phyloP scores from a whole-genome alignment of 169 alveolate genomes.

The Cryptosporidium andersoni region DNA sequence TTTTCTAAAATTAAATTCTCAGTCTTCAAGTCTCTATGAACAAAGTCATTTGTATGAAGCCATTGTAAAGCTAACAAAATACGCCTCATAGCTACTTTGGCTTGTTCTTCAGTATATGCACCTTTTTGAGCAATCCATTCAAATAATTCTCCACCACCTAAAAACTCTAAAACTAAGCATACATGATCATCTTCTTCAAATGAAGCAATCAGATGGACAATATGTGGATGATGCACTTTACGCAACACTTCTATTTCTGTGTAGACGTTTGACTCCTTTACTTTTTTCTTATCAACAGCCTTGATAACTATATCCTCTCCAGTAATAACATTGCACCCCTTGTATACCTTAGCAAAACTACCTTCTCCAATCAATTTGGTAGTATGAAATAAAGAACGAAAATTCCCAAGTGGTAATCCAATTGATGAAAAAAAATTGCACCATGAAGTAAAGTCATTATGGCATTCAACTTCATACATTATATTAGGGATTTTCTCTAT shows the following conservation, averaged over 20 bases:
- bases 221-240: slow-evolving; percentile 83
- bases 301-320: slow-evolving; percentile 77
- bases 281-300: slow-evolving; percentile 78
- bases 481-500: slow-evolving; percentile 25
- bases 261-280: slow-evolving; percentile 78
- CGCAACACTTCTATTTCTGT: slow-evolving; percentile 85
- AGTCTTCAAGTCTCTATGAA: slow-evolving; percentile 91
- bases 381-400: slow-evolving; percentile 54
- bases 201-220: slow-evolving; percentile 82
- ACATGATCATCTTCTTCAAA: slow-evolving; percentile 83
- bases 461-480: slow-evolving; percentile 65
- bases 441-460: slow-evolving; percentile 41
- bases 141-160: slow-evolving; percentile 88
- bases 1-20: slow-evolving; percentile 88
- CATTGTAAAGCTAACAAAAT: slow-evolving; percentile 86
- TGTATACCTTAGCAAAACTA: slow-evolving; percentile 77
- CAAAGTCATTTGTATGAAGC: slow-evolving; percentile 86
- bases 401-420: slow-evolving; percentile 36
- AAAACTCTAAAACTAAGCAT: slow-evolving; percentile 87
- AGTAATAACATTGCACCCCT: slow-evolving; percentile 75
- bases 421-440: slow-evolving; percentile 55
- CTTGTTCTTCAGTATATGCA: slow-evolving; percentile 86
- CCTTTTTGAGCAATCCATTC: slow-evolving; percentile 86
- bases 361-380: slow-evolving; percentile 75
- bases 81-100: slow-evolving; percentile 83